Base-by-base conservation (phyloP, 768 basidiomycete species). In the Psilocybe tampanensis region DNA sequence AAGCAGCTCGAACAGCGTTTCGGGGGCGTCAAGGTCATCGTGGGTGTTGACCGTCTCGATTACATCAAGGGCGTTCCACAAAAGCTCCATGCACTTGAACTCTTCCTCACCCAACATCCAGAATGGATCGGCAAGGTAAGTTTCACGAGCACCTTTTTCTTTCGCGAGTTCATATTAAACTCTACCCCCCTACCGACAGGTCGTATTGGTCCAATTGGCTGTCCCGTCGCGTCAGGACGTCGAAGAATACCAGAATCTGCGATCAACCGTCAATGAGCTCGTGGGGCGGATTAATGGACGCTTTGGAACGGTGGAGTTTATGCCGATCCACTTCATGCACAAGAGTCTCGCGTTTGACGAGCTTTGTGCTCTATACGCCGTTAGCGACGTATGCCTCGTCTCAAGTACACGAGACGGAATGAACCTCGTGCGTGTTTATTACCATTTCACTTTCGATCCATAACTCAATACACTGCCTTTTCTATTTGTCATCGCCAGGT, bases 51-150 rank as follows among this genome's bases (percentile, higher is more conserved):
- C 72, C 89, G 97, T 44, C 82, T 99, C 52, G 97, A 99, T 71
- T 99, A 99, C 75, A 98, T 99, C 87, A 99, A 99, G 81, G 97
- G 97, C 67, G 94, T 99, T 32, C 97, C 97, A 1, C 97, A 99
- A 72, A 99, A 99, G 74, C 75, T 99, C 47, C 94, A 98, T 69
- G 95, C 93, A 0, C 84, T 99, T 56, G 97, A 99, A 69, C 84
- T 96, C 42, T 99, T 99, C 84, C 82, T 99, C 29, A 86, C 90
- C 18, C 95, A 98, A 63, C 96, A 99, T 70, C 97, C 97, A 3
- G 97, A 99, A 74, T 98, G 95, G 95, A 94, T 98, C 65, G 97
- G 97, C 65, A 99, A 96, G 81, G 91, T 86, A 47, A 33, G 76
- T 62, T 29, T 44, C 8, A 18, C 18, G n/a, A n/a, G n/a, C n/a